phyloP scores from a whole-genome alignment of 495 filamentous ascomycete species.

The Aspergillus panamensis region DNA sequence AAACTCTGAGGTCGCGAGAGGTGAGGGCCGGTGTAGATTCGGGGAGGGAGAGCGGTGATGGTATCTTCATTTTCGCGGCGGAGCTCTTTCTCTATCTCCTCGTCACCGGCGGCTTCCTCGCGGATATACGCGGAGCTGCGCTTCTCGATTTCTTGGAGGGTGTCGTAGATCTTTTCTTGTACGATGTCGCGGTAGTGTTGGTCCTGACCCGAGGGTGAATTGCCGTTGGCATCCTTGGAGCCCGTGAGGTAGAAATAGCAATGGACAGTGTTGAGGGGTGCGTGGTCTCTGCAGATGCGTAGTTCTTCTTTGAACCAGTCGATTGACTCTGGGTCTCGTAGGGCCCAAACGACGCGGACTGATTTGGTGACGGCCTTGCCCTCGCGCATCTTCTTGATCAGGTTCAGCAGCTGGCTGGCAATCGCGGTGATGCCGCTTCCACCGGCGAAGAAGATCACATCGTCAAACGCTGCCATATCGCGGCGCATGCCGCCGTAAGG shows the following conservation, averaged over 20 bases:
- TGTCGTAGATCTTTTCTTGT: slow-evolving; percentile 79
- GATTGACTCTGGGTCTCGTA: slow-evolving; percentile 87
- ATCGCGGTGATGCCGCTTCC: slow-evolving; percentile 93
- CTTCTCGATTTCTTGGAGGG: slow-evolving; percentile 77
- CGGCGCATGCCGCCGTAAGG: slow-evolving; percentile 94
- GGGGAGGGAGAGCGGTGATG: slow-evolving; percentile 71
- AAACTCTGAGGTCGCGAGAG: slow-evolving; percentile 7
- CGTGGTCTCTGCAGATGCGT: slow-evolving; percentile 78
- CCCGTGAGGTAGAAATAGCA: slow-evolving; percentile 92
- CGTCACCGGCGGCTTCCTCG: slow-evolving; percentile 75
- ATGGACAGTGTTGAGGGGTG: slow-evolving; percentile 76
- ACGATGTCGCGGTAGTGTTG: slow-evolving; percentile 64
- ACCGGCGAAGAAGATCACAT: slow-evolving; percentile 86
- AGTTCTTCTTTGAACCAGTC: slow-evolving; percentile 98
- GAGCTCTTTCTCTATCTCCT: slow-evolving; percentile 71
- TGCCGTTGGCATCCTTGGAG: slow-evolving; percentile 11
- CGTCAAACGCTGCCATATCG: slow-evolving; percentile 88
- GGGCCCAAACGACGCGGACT: slow-evolving; percentile 86
- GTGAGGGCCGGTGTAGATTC: slow-evolving; percentile 20
- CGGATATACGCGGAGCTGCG: slow-evolving; percentile 75
- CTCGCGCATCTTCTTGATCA: slow-evolving; percentile 92
- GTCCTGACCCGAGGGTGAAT: slow-evolving; percentile 17
- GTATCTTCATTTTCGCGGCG: slow-evolving; percentile 82
- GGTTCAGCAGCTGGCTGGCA: slow-evolving; percentile 80
- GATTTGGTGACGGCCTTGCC: slow-evolving; percentile 88